Evolutionary conservation across 2,329 filamentous ascomycete species (phyloP), one percentile per base, ranked within the genome.

Genomic region (Penicillium sp.): DNA sequence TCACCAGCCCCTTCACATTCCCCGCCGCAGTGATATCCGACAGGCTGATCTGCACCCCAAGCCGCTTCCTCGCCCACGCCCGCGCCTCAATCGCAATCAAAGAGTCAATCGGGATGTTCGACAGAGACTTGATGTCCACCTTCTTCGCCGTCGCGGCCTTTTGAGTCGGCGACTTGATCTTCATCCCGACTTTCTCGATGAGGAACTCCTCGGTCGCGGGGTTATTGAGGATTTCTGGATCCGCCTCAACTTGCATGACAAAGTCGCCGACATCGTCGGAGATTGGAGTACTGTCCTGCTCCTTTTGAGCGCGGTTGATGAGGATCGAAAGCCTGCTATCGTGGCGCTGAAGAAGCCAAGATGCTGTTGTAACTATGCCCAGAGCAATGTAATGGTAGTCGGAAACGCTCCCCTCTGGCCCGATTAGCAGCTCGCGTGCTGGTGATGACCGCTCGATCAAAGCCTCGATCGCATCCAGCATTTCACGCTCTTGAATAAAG

Each of bases 121-220:
- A 31, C 7, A 60, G 5, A 1, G 50, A 29, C 5, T 48, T 49
- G 17, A 60, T 2, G 13, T 55, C 38, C 1, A 23, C 19, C 11
- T 41, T 46, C 7, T 29, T 41, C 3, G n/a, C 48, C 26, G 35
- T 41, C 35, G 35, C 26, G 13, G 29, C 1, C 3, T 38, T 11
- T 23, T 47, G 21, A 17, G 21, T 30, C 13, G 45, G 45, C 11
- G 45, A 17, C 13, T 48, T 56, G 30, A 49, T 56, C 45, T 49
- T 48, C 13, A 23, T 17, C 3, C 58, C 58, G 17, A 35, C 30
- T 17, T 49, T 53, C 13, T 17, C 7, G 8, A 60, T 45, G 11
- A 55, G 41, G 44, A 49, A 60, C 30, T 54, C 50, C 45, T 60
- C 58, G 3, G 58, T 55, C 17, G 50, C 26, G 9, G 58, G 58